Evolutionary conservation across 495 filamentous ascomycete species (phyloP), one percentile per base, ranked within the genome.

Genomic region (Terfezia boudieri): DNA sequence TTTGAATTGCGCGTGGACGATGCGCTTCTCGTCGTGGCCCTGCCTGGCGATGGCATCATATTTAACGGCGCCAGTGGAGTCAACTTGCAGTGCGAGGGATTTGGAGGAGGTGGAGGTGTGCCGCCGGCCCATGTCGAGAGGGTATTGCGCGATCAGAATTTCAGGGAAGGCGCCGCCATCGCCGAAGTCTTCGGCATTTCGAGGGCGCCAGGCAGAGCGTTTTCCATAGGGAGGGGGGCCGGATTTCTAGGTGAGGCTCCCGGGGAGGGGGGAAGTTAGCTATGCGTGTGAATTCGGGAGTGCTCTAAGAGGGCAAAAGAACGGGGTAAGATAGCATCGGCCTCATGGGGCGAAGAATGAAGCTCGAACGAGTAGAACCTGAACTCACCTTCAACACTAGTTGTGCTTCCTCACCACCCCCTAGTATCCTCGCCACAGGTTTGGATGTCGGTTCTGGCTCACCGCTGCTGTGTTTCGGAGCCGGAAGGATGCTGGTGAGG

Each of bases 101-200:
- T 94, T 96, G 7, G 72, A 81, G 4, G 75, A 73, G 1, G 80
- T 70, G 16, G 75, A 71, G 36, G 70, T 70, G 37, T 62, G 57
- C 67, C 88, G 89, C 55, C 83, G 76, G 37, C 90, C 92, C 87
- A 94, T 92, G 56, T 89, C 83, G 37, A 92, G 79, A 48, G 89
- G 89, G 64, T 98, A 98, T 61, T 98, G 90, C 26, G 89, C 90
- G 50, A 96, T 77, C 23, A 82, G 79, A 49, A 98, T 81, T 67
- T 98, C 90, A 37, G 90, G 87, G 68, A 96, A 98, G 51, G 89
- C 87, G 61, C 90, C 90, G 55, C 90, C 90, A 72, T 96, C 88
- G 61, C 84, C 88, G 69, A 84, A 96, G 68, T 96, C 92, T 67
- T 95, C 88, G 57, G 79, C 72, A 10, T 74, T 74, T 57, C 86